Percentiles rank a stretch among this genome's conserved stretches.
Conservation (phyloP, 1,284 basidiomycete genomes). For the Boletus smithii region DNA sequence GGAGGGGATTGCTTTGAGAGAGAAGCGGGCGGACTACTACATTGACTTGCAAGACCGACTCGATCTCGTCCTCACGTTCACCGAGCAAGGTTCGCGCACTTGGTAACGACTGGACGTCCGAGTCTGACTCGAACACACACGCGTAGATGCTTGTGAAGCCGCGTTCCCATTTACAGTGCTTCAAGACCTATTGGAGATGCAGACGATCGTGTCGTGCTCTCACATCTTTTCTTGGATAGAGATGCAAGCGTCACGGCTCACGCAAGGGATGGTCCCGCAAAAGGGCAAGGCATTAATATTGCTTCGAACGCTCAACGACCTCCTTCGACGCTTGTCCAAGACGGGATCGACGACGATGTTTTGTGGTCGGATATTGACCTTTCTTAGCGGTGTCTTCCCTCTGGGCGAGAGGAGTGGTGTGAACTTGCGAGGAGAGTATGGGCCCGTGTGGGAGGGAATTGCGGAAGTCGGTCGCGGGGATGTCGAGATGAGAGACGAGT, state of each 20-base stretch:
- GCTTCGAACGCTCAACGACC: slow-evolving; percentile 81
- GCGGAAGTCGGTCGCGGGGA: slow-evolving; percentile 35
- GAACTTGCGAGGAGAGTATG: slow-evolving; percentile 82
- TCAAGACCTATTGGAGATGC: slow-evolving; percentile 75
- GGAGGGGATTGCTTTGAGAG: slow-evolving; percentile 55
- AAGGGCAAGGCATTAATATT: slow-evolving; percentile 85
- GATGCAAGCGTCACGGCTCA: slow-evolving; percentile 59
- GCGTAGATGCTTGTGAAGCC: slow-evolving; percentile 50
- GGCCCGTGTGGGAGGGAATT: slow-evolving; percentile 75
- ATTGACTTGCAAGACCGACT: slow-evolving; percentile 56
- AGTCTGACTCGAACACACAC: slow-evolving; percentile 7
- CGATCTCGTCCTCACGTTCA: slow-evolving; percentile 69
- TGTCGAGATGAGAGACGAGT: slow-evolving; percentile 29
- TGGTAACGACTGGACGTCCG: slow-evolving; percentile 28
- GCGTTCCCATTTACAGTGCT: slow-evolving; percentile 61
- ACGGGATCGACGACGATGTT: slow-evolving; percentile 80
- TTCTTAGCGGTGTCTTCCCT: slow-evolving; percentile 82
- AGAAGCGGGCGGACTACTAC: slow-evolving; percentile 55
- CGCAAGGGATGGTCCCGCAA: slow-evolving; percentile 72
- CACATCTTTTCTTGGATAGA: slow-evolving; percentile 86
- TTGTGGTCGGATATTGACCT: slow-evolving; percentile 84
- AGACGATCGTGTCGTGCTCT: slow-evolving; percentile 78
- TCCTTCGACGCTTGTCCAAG: slow-evolving; percentile 80
- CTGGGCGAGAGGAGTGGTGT: slow-evolving; percentile 87
- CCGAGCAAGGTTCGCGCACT: slow-evolving; percentile 59